Evolutionary conservation across 2,329 filamentous ascomycete genomes (phyloP).

Genomic region (Aspergillus alliaceus): DNA sequence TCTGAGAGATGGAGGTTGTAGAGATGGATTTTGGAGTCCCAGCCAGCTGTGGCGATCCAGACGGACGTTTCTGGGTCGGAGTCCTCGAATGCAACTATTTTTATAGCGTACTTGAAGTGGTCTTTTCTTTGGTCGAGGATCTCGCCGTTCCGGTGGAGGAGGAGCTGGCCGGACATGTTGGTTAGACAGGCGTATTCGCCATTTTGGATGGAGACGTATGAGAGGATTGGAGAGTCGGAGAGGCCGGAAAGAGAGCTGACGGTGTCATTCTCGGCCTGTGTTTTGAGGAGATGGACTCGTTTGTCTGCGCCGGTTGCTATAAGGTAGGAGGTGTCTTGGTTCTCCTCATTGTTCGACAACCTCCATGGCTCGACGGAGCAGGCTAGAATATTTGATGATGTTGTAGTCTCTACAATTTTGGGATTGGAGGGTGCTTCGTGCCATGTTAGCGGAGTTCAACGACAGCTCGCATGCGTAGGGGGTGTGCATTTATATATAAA

Average conservation of each 20-base stretch:
- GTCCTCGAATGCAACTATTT: constrained; percentile 45
- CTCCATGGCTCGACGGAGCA: constrained; percentile 45
- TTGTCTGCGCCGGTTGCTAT: constrained; percentile 49
- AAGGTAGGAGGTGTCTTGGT: constrained; percentile 28
- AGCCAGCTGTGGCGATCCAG: constrained; percentile 59
- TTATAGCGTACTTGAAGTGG: constrained; percentile 60
- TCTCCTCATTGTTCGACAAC: constrained; percentile 11
- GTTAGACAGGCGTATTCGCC: constrained; percentile 50
- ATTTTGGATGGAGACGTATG: constrained; percentile 45
- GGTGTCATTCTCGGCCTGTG: constrained; percentile 17
- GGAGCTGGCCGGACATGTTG: constrained; percentile 60
- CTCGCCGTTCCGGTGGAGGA: constrained; percentile 47
- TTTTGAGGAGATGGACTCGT: constrained; percentile 48
- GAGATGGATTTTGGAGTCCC: constrained; percentile 59
- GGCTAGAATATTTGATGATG: constrained; percentile 55
- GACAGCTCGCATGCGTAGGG: too few relatives aligned
- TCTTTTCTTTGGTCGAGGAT: constrained; percentile 54
- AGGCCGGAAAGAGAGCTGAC: constrained; percentile 27
- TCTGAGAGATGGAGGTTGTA: constrained; percentile 39
- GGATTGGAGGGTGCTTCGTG: constrained; percentile 49
- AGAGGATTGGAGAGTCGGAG: constrained; percentile 53
- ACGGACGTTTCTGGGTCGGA: constrained; percentile 22
- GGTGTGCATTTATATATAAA: too few relatives aligned
- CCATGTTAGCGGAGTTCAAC: not conserved
- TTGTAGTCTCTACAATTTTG: constrained; percentile 42